Base-by-base conservation (phyloP, 805 yeast genomes). In the Teunomyces funiuensis region DNA sequence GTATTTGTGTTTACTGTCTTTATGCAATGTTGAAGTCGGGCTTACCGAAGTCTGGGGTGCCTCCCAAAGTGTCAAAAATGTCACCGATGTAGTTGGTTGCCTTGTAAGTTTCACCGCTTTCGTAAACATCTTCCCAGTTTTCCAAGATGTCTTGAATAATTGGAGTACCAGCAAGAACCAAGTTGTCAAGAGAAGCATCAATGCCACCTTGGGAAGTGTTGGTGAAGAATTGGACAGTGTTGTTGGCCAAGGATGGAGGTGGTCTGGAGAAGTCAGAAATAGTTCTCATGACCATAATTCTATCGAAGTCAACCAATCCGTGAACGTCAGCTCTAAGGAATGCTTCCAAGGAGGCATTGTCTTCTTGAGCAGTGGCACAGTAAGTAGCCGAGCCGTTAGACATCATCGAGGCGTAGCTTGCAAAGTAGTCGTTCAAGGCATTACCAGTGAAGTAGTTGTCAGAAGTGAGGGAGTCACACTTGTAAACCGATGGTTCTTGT, bases 301-400 rank as follows among this genome's bases (percentile, higher is more conserved):
- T 73, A 45, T 72, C 61, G 57, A 62, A 81, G 57, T 79, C 83
- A 39, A 76, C 78, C 45, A 79, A 66, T 7, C 82, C 83, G 49
- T 65, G 67, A 44, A 64, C 65, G 45, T 76, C 76, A 53, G 74
- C 71, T 65, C 87, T 74, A 36, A 77, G 51, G 42, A 81, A 59
- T 6, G 79, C 77, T 57, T 80, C 85, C 53, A 81, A 71, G 11
- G 82, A 66, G 13, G 86, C 86, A 55, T 79, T 77, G 55, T 82
- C 87, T 59, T 82, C 87, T 59, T 80, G 85, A 41, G 82, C 83
- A 33, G 84, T 74, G 31, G 80, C 56, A 58, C 84, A 78, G 66
- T 79, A 81, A 10, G 60, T 62, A 19, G 78, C 84, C 28, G 81
- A 69, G 41, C 80, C 81, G 53, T 82, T 81, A 49, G 85, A 74